Evolutionary conservation across 345 rosid species (phyloP), one percentile per base, ranked within the genome.

Genomic region (Barbarea vulgaris): DNA sequence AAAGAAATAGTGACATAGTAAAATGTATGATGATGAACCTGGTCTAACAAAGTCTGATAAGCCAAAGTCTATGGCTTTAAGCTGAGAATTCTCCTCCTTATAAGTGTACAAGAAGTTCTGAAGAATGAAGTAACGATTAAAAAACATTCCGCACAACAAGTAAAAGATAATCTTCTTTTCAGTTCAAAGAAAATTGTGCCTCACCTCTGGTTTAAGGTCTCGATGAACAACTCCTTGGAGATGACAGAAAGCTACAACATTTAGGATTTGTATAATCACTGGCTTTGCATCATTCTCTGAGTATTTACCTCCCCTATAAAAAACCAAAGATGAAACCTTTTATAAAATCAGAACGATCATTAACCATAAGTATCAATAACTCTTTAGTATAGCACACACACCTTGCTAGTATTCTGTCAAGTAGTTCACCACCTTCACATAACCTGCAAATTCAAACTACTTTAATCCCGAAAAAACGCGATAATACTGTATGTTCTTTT

Each of bases 161-260:
- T 22, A 57, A 9, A 6, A 59, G 18, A 46, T 53, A 54, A 44
- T 41, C 24, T 25, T 54, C 58, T 62, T 30, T 42, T 9, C 2
- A 59, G 13, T 68, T 50, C 9, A 69, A 54, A 62, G 17, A 52
- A 60, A 9, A 30, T 7, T 9, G 5, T 18, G 58, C 51, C 68
- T 79, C 76, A 90, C 99, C 98, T 95, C 99, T 71, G 96, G 98
- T 83, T 95, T 95, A 72, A 95, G 91, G 76, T 92, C 99, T 76
- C 98, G 84, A 76, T 95, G 99, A 80, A 90, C 97, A 74, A 95
- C 97, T 27, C 98, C 99, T 69, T 90, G 99, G 51, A 95, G 91
- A 85, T 95, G 99, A 82, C 92, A 95, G 77, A 88, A 95, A 33
- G 97, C 87, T 64, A 92, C 97, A 70, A 92, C 86, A 60, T 83